A percentile compares a stretch with the other conserved stretches of the same genome.
phyloP scores from a whole-genome alignment of 2,329 filamentous ascomycete species.

The Emergomyces orientalis region DNA sequence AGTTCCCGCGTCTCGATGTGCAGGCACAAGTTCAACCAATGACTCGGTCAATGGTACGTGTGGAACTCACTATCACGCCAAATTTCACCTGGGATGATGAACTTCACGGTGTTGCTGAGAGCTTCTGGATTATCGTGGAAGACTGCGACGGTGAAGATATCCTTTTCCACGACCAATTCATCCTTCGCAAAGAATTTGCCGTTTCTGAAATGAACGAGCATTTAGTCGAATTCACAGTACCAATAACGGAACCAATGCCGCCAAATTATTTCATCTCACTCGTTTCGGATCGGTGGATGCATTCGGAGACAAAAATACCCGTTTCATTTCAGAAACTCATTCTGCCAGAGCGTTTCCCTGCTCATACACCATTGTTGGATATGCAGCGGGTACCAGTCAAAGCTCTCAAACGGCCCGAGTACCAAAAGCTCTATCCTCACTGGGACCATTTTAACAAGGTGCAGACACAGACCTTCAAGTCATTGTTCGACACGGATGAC shows the following conservation, averaged over 20 bases:
- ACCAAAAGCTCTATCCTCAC: constrained; percentile 66
- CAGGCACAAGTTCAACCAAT: constrained; percentile 91
- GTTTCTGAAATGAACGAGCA: constrained; percentile 82
- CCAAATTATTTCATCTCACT: constrained; percentile 98
- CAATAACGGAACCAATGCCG: constrained; percentile 94
- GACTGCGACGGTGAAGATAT: constrained; percentile 97
- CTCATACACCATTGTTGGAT: constrained; percentile 85
- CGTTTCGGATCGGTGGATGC: constrained; percentile 95
- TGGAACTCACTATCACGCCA: constrained; percentile 84
- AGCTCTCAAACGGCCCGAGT: constrained; percentile 79
- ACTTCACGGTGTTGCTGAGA: constrained; percentile 78
- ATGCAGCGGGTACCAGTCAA: constrained; percentile 84
- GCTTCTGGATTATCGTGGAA: constrained; percentile 95
- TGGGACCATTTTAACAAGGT: constrained; percentile 94
- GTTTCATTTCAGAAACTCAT: constrained; percentile 94
- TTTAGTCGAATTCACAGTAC: constrained; percentile 88
- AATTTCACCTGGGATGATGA: constrained; percentile 94
- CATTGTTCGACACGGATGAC: constrained; percentile 79
- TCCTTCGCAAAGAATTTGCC: constrained; percentile 83
- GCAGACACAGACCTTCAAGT: constrained; percentile 95
- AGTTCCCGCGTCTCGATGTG: constrained; percentile 86
- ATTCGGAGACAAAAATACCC: constrained; percentile 84
- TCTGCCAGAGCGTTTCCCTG: constrained; percentile 87
- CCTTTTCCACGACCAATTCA: constrained; percentile 86
- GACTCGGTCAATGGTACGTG: constrained; percentile 81